Conservation (phyloP, 2,329 filamentous ascomycete species). For the Cytospora chrysosperma region DNA sequence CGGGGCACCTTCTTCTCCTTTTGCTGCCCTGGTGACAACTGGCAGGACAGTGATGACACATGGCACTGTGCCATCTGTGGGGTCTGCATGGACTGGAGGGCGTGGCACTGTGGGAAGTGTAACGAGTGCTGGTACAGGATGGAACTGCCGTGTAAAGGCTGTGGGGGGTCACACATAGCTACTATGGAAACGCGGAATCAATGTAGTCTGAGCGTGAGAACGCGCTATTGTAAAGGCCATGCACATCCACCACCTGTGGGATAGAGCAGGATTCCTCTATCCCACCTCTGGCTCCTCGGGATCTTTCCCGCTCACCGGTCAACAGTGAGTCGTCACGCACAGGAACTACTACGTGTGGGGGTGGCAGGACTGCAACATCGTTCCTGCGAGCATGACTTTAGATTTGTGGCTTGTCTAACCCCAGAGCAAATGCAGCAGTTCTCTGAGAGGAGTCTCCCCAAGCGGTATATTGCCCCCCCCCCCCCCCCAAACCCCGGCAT, state of each 20-base stretch:
- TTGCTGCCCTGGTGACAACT: not conserved
- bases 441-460: not conserved
- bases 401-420: not conserved
- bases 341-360: too few species aligned
- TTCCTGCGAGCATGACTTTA: not conserved
- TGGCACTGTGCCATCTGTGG: conserved; percentile 16
- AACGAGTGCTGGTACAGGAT: conserved; percentile 5
- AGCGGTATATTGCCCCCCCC: not conserved
- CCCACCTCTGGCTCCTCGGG: not conserved
- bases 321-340: too few species aligned
- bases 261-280: too few species aligned
- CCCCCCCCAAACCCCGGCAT: not conserved
- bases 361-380: too few species aligned
- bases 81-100: conserved; percentile 6
- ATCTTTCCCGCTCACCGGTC: not conserved
- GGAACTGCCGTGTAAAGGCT: conserved; percentile 3
- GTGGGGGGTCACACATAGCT: not conserved
- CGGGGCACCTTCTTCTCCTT: conserved; percentile 8
- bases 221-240: not conserved
- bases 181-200: not conserved
- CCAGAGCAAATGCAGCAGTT: not conserved
- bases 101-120: conserved; percentile 16
- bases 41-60: not conserved
- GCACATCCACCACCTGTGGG: not conserved
- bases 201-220: not conserved